A percentile compares a stretch with the other conserved stretches of the same genome.
Conservation (phyloP, 1,284 basidiomycete species). For the Gomphus sp. region DNA sequence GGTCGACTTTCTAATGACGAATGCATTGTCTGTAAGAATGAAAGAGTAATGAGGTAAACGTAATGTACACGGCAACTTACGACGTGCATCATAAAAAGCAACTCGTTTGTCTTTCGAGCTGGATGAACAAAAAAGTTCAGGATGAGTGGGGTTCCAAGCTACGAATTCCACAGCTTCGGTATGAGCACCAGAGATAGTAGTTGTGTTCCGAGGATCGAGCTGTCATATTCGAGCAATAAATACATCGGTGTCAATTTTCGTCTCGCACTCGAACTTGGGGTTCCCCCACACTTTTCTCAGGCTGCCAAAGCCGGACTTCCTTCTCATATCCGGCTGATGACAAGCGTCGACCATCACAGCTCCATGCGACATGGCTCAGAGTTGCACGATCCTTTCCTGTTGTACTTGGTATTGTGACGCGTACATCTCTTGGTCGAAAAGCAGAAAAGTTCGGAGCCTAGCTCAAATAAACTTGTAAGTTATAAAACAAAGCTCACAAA, state of each 20-base stretch:
- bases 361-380: conserved; percentile 73
- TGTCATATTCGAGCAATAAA: conserved; percentile 19
- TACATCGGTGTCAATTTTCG: not conserved
- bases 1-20: conserved; percentile 49
- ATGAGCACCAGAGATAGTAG: conserved; percentile 57
- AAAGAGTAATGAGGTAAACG: not conserved
- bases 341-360: conserved; percentile 68
- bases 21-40: not conserved
- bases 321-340: conserved; percentile 74
- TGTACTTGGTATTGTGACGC: conserved; percentile 50
- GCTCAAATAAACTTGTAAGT: conserved; percentile 11
- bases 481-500: conserved; percentile 12
- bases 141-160: conserved; percentile 74
- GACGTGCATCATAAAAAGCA: conserved; percentile 77
- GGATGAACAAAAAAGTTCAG: conserved; percentile 69
- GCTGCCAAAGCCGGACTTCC: conserved; percentile 60
- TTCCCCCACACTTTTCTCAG: conserved; percentile 59
- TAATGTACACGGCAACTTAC: conserved; percentile 32
- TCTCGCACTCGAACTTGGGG: not conserved
- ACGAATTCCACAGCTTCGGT: conserved; percentile 67
- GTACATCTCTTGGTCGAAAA: conserved; percentile 65
- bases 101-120: conserved; percentile 63
- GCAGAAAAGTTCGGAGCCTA: conserved; percentile 70
- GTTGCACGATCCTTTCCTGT: conserved; percentile 4
- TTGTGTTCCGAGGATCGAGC: conserved; percentile 60